phyloP scores from a whole-genome alignment of 352 stramenopile genomes.

The Pythium folliculosum region DNA sequence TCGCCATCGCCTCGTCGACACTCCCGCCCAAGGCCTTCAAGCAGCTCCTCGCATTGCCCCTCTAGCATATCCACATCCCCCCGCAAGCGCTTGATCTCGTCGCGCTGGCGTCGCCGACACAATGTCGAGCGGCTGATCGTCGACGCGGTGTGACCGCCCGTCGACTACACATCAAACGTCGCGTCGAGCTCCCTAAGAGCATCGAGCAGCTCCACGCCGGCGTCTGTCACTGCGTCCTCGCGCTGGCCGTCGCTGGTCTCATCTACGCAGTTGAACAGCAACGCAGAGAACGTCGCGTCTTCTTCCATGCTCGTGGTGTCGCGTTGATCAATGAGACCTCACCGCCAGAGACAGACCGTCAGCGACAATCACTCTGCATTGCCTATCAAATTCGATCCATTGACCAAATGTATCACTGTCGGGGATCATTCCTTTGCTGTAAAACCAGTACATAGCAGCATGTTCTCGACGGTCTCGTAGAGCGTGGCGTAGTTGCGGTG shows the following conservation, averaged over 20 bases:
- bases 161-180: not conserved
- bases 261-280: not conserved
- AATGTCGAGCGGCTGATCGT: not conserved
- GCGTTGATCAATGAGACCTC: no score
- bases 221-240: not conserved
- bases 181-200: not conserved
- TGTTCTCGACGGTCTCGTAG: conserved; percentile 9
- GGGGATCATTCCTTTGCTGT: no score
- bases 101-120: conserved; percentile 24
- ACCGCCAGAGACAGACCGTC: not conserved
- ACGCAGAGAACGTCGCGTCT: not conserved
- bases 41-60: conserved; percentile 18
- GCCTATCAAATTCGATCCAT: not conserved
- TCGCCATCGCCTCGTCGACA: no score
- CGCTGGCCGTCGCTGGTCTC: not conserved
- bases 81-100: conserved; percentile 37
- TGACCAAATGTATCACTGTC: no score
- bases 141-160: not conserved
- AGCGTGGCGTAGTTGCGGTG: conserved; percentile 14
- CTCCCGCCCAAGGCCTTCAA: not conserved
- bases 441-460: not conserved
- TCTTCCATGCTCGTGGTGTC: no score
- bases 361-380: not conserved
- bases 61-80: conserved; percentile 33
- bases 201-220: not conserved